phyloP scores from a whole-genome alignment of 106 monocot genomes.

The Hemerocallis citrina region DNA sequence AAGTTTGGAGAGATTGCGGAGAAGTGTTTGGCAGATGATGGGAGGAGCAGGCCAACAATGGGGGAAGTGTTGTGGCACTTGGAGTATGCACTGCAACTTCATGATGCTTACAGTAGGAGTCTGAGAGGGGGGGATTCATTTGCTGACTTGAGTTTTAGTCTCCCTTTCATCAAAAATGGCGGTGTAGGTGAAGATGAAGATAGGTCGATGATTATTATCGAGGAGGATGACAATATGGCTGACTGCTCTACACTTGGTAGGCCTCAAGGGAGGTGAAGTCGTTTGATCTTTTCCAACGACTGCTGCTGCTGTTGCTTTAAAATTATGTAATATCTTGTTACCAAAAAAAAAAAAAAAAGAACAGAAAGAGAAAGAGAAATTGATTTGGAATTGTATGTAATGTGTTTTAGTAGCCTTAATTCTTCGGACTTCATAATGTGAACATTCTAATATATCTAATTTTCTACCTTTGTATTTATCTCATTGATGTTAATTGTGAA shows the following conservation, averaged over 20 bases:
- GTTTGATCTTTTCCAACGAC: not conserved
- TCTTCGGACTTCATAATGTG: too few relatives aligned
- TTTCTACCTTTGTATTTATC: too few relatives aligned
- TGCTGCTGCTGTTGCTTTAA: too few relatives aligned
- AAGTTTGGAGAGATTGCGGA: conserved; percentile 85
- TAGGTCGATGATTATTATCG: not conserved
- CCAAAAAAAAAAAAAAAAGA: too few relatives aligned
- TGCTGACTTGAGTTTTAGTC: conserved; percentile 28
- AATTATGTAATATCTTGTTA: not conserved
- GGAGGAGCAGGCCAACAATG: conserved; percentile 63
- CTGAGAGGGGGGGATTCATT: conserved; percentile 25
- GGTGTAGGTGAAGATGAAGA: conserved; percentile 27
- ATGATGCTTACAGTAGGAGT: conserved; percentile 39
- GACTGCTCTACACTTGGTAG: not conserved
- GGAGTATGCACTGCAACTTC: conserved; percentile 61
- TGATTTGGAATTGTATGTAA: too few relatives aligned
- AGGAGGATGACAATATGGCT: conserved; percentile 2
- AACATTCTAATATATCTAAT: too few relatives aligned
- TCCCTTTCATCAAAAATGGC: conserved; percentile 35
- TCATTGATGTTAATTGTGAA: too few relatives aligned
- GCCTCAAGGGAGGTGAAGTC: conserved; percentile 16
- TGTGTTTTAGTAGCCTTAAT: too few relatives aligned
- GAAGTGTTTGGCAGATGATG: conserved; percentile 81
- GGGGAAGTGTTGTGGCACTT: conserved; percentile 89
- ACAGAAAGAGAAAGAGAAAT: too few relatives aligned